Evolutionary conservation across 352 stramenopile species (phyloP).

Genomic region (Phytopythium vexans): DNA sequence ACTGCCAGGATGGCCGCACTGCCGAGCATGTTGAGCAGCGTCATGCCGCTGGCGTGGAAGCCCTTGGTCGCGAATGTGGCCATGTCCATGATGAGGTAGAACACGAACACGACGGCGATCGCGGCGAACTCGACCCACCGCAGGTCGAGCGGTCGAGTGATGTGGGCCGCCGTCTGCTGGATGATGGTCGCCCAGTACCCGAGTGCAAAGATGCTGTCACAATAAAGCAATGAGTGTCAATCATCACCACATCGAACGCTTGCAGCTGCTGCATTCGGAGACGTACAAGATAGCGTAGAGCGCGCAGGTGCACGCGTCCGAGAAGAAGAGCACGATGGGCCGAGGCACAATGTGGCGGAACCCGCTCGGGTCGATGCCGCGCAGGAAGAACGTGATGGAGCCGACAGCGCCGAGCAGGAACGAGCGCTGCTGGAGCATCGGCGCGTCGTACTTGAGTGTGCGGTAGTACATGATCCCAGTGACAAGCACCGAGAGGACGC

Average conservation of each 20-base stretch:
- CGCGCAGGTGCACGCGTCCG: slow-evolving; percentile 13
- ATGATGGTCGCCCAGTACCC: slow-evolving; percentile 32
- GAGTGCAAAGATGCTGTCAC: slow-evolving; percentile 21
- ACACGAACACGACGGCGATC: slow-evolving; percentile 18
- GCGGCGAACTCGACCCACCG: slow-evolving; percentile 16
- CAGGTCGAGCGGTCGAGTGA: slow-evolving; percentile 9
- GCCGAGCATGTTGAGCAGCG: slow-evolving; percentile 15
- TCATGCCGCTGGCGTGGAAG: slow-evolving; percentile 17
- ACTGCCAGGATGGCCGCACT: slow-evolving; percentile 17
- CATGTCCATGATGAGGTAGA: slow-evolving; percentile 26
- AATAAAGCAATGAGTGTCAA: no score
- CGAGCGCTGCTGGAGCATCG: slow-evolving; percentile 9
- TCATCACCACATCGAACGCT: no score
- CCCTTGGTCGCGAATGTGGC: slow-evolving; percentile 25
- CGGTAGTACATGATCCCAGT: slow-evolving; percentile 9
- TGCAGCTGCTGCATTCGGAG: not conserved
- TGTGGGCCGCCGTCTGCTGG: slow-evolving; percentile 20
- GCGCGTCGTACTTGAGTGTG: slow-evolving; percentile 11
- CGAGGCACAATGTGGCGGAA: slow-evolving; percentile 15
- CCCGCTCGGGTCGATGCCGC: slow-evolving; percentile 13
- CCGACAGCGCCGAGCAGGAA: slow-evolving; percentile 11
- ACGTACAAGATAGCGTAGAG: slow-evolving; percentile 21
- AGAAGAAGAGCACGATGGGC: slow-evolving; percentile 10
- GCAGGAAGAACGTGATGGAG: slow-evolving; percentile 15
- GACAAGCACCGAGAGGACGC: slow-evolving; percentile 2